phyloP scores from a whole-genome alignment of 139 green algal genomes.

The Asterochloris sp. region DNA sequence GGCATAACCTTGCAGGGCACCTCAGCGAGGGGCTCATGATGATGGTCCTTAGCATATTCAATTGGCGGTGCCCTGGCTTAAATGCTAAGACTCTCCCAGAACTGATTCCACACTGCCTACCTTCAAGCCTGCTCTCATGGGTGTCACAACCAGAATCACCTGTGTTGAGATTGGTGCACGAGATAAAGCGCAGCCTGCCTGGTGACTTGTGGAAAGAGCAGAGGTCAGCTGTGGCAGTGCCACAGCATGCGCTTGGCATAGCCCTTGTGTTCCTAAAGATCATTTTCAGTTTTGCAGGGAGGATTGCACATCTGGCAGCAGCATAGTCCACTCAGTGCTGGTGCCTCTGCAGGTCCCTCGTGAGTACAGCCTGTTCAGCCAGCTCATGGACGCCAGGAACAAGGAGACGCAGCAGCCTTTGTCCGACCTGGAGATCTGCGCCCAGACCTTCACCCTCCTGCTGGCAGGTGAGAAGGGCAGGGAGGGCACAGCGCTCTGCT shows the following conservation, averaged over 20 bases:
- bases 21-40: too few relatives aligned
- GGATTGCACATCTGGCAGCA: not conserved
- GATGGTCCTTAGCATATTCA: too few relatives aligned
- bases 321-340: not conserved
- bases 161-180: too few relatives aligned
- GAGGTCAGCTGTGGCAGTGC: not conserved
- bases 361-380: slow-evolving; percentile 4
- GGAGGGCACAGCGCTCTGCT: too few relatives aligned
- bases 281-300: not conserved
- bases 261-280: not conserved
- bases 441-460: slow-evolving; percentile 41
- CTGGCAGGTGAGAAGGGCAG: slow-evolving; percentile 22
- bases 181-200: not conserved
- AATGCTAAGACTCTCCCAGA: too few relatives aligned
- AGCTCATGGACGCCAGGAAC: slow-evolving; percentile 23
- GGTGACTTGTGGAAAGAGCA: not conserved
- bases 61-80: too few relatives aligned
- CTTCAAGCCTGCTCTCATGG: too few relatives aligned
- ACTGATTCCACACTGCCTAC: too few relatives aligned
- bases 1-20: too few relatives aligned
- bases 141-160: too few relatives aligned
- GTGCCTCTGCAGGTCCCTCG: not conserved
- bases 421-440: slow-evolving; percentile 33
- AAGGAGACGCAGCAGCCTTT: slow-evolving; percentile 35
- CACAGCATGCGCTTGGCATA: not conserved